phyloP scores from a whole-genome alignment of 1,284 basidiomycete species.

The Ustilago crameri region DNA sequence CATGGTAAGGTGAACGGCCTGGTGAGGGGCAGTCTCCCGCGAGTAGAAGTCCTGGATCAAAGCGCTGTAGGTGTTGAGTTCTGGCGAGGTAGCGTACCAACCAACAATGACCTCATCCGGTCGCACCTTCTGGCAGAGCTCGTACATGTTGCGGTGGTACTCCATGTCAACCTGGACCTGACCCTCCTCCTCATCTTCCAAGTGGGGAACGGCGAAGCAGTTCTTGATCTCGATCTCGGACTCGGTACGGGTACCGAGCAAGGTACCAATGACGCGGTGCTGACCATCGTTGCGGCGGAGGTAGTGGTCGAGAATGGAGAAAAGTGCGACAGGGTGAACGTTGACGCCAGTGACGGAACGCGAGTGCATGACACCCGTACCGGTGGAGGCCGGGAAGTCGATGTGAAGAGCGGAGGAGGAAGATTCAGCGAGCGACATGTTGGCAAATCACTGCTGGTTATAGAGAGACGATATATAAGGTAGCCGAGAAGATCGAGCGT shows the following conservation, averaged over 20 bases:
- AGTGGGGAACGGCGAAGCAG: slow-evolving; percentile 65
- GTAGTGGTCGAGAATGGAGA: slow-evolving; percentile 97
- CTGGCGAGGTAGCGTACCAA: slow-evolving; percentile 75
- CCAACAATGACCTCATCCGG: slow-evolving; percentile 89
- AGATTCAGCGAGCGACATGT: slow-evolving; percentile 48
- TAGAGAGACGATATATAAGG: background rate
- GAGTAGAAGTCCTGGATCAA: slow-evolving; percentile 99
- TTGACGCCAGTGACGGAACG: slow-evolving; percentile 64
- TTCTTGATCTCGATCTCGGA: slow-evolving; percentile 65
- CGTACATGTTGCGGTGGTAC: slow-evolving; percentile 92
- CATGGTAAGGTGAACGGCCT: slow-evolving; percentile 90
- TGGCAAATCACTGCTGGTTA: slow-evolving; percentile 9
- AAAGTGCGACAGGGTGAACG: slow-evolving; percentile 74
- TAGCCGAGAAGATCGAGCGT: background rate
- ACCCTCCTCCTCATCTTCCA: slow-evolving; percentile 77
- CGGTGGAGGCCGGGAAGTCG: slow-evolving; percentile 63
- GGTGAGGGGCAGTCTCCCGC: slow-evolving; percentile 86
- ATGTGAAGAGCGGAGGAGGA: slow-evolving; percentile 65
- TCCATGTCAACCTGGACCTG: slow-evolving; percentile 89
- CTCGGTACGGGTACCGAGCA: slow-evolving; percentile 86
- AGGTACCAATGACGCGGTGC: slow-evolving; percentile 88
- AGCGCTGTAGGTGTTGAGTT: slow-evolving; percentile 93
- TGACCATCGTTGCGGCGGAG: slow-evolving; percentile 80
- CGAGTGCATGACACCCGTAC: slow-evolving; percentile 62
- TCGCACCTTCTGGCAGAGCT: slow-evolving; percentile 84